Evolutionary conservation across 1,284 basidiomycete species (phyloP).

Genomic region (Naganishia sp.): DNA sequence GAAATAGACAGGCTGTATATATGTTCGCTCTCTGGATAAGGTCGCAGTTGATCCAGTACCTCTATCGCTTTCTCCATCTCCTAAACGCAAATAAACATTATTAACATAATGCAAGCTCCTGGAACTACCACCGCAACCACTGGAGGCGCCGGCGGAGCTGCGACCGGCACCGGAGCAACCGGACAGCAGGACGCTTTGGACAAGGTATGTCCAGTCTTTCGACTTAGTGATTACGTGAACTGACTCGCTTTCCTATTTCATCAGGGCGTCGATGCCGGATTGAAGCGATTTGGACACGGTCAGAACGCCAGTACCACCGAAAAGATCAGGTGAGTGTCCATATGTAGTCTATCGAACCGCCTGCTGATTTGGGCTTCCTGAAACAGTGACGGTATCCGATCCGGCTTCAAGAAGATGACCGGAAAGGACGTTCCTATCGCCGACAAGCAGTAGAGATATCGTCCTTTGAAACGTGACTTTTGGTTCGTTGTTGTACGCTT

Average conservation of each 20-base stretch:
- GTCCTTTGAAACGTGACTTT: not conserved
- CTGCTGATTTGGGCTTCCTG: not conserved
- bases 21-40: not conserved
- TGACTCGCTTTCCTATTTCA: not conserved
- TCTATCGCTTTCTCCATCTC: not conserved
- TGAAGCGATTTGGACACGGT: slow-evolving; percentile 46
- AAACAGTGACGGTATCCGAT: slow-evolving; percentile 47
- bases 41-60: not conserved
- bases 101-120: slow-evolving; percentile 25
- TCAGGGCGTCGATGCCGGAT: slow-evolving; percentile 44
- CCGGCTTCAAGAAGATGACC: slow-evolving; percentile 52
- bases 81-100: too few relatives aligned
- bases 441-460: slow-evolving; percentile 32
- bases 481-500: slow-evolving; percentile 17
- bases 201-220: slow-evolving; percentile 36
- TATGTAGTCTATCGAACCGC: not conserved
- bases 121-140: slow-evolving; percentile 22
- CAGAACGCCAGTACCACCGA: slow-evolving; percentile 50
- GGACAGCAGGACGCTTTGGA: slow-evolving; percentile 52
- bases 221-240: too few relatives aligned
- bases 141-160: slow-evolving; percentile 10
- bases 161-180: slow-evolving; percentile 24
- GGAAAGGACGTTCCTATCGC: slow-evolving; percentile 35
- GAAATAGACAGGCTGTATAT: not conserved
- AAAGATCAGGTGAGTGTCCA: slow-evolving; percentile 24